Evolutionary conservation across 306 rosid species (phyloP).

Genomic region (Cajanus cajan): DNA sequence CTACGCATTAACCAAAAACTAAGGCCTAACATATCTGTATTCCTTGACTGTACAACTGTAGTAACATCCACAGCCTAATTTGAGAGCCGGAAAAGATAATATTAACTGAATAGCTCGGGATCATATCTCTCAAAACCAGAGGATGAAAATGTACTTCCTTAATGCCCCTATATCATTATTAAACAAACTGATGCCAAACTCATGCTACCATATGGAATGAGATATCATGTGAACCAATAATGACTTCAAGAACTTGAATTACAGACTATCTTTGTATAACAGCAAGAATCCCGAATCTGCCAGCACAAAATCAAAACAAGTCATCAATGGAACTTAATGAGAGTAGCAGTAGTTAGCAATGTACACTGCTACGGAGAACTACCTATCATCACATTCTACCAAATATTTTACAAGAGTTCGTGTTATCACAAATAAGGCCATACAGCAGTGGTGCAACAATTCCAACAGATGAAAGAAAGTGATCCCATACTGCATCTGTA

Average conservation of each 20-base stretch:
- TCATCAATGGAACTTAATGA: slow-evolving; percentile 40
- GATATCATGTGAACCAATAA: slow-evolving; percentile 36
- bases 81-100: background rate
- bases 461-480: slow-evolving; percentile 23
- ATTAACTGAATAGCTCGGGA: slow-evolving; percentile 10
- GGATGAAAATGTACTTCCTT: background rate
- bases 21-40: background rate
- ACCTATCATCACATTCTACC: slow-evolving; percentile 55
- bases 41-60: slow-evolving; percentile 14
- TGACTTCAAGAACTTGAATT: slow-evolving; percentile 46
- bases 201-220: slow-evolving; percentile 25
- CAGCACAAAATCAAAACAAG: slow-evolving; percentile 44
- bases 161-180: background rate
- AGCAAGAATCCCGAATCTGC: slow-evolving; percentile 64
- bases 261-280: slow-evolving; percentile 45
- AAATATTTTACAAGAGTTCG: slow-evolving; percentile 57
- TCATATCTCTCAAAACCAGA: slow-evolving; percentile 14
- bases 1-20: background rate
- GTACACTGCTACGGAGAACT: slow-evolving; percentile 59
- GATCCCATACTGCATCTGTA: slow-evolving; percentile 32
- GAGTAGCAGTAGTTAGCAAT: slow-evolving; percentile 60
- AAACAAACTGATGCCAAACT: slow-evolving; percentile 21
- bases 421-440: slow-evolving; percentile 29
- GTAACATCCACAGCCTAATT: background rate
- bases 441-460: background rate